phyloP scores from a whole-genome alignment of 768 basidiomycete species.

The Pisolithus albus region DNA sequence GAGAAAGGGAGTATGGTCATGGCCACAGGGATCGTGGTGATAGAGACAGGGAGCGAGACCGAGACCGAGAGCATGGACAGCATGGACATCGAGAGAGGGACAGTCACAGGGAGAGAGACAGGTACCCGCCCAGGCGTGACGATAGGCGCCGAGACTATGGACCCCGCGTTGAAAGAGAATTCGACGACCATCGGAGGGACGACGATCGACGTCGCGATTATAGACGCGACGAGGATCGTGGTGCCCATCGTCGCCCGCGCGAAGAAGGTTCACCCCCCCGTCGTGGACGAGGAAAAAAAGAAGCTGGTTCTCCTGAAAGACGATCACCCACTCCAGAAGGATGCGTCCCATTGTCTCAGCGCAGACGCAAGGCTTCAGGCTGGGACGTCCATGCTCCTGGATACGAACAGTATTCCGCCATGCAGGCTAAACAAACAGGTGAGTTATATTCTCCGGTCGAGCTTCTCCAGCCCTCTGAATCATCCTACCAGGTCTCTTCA shows the following conservation, averaged over 20 bases:
- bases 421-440: conserved; percentile 88
- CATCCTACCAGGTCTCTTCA: conserved; percentile 70
- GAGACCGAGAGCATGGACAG: conserved; percentile 22
- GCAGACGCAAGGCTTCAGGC: conserved; percentile 82
- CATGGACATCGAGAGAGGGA: conserved; percentile 32
- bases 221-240: conserved; percentile 37
- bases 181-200: conserved; percentile 42
- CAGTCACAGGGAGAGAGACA: conserved; percentile 23
- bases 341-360: conserved; percentile 65
- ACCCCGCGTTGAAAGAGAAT: conserved; percentile 35
- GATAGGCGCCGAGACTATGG: conserved; percentile 49
- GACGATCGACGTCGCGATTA: conserved; percentile 46
- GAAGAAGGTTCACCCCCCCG: no score
- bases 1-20: not conserved
- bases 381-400: conserved; percentile 97
- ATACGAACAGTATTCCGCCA: conserved; percentile 89
- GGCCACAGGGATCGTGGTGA: conserved; percentile 43
- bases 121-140: conserved; percentile 33
- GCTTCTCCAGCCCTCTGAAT: conserved; percentile 7
- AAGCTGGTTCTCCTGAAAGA: conserved; percentile 60
- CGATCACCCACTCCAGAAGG: conserved; percentile 62
- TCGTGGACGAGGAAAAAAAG: no score
- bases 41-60: conserved; percentile 33
- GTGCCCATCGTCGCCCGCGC: conserved; percentile 27
- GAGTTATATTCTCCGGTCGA: conserved; percentile 30